Base-by-base conservation (phyloP, 805 yeast genomes). In the Candida stauntonica region DNA sequence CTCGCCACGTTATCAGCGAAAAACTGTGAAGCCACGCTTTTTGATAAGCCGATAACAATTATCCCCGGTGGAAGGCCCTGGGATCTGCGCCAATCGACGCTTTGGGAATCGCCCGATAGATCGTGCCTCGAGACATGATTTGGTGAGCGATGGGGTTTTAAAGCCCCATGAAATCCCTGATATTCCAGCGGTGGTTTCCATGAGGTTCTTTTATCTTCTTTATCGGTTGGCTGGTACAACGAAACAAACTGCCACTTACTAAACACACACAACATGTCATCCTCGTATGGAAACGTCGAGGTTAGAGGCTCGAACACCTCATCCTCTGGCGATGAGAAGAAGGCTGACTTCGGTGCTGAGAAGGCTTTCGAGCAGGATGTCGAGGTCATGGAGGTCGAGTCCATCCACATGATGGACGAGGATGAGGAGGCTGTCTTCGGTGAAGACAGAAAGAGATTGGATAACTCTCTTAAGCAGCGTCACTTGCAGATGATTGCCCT, bases 401-500 rank as follows among this genome's bases (percentile, higher is more conserved):
- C 47, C 26, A 35, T 41, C 38, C 33, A 27, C 17, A 13, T 33
- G n/a, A 36, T 39, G 31, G 41, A 44, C 20, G 43, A 41, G 17
- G 32, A 36, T 13, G 39, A 36, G 17, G 30, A 31, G 20, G 38
- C 20, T 3, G 47, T 42, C 23, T 50, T 50, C 24, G 50, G 42
- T 19, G 29, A 39, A n/a, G 55, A 50, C 27, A 39, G 52, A 31
- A 26, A 24, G 24, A 44, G 42, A 29, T 18, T 41, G 16, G 43
- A 42, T 12, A 35, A 43, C 29, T 40, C 46, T 15, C 31, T 54
- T 18, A 42, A 54, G 31, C 58, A 52, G 38, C 51, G 61, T 38
- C 75, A 70, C 49, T 52, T 70, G 42, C 73, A 69, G 46, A 68
- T 72, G 73, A 67, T 72, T 43, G 68, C 75, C 29, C 63, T 72